A percentile compares a stretch with the other conserved stretches of the same genome.
Evolutionary conservation across 495 filamentous ascomycete species (phyloP).

Genomic region (Trichoderma parareesei): DNA sequence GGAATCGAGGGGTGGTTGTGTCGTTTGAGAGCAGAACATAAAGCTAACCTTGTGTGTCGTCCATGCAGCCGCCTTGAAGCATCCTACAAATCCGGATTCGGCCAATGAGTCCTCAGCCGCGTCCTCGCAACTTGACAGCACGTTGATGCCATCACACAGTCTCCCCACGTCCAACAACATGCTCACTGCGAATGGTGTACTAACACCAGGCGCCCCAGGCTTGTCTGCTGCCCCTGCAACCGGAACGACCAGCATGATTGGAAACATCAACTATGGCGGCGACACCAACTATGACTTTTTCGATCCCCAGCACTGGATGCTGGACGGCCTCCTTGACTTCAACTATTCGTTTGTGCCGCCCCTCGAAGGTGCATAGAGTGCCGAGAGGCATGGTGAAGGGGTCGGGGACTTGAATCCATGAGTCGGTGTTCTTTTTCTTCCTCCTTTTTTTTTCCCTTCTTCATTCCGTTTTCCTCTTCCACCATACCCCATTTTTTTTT

Average conservation of each 20-base stretch:
- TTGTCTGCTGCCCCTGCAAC: slow-evolving; percentile 37
- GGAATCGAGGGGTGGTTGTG: not conserved
- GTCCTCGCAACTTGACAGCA: slow-evolving; percentile 51
- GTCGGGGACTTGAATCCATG: not conserved
- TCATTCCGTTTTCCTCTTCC: not conserved
- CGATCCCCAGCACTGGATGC: slow-evolving; percentile 84
- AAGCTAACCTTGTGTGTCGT: slow-evolving; percentile 26
- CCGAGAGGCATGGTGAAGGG: not conserved
- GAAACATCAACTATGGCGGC: slow-evolving; percentile 48
- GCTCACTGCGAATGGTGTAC: slow-evolving; percentile 34
- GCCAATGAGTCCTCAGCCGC: slow-evolving; percentile 64
- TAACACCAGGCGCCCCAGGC: slow-evolving; percentile 37
- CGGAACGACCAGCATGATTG: slow-evolving; percentile 28
- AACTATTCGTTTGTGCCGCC: slow-evolving; percentile 53
- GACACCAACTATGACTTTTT: slow-evolving; percentile 72
- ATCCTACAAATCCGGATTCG: slow-evolving; percentile 80
- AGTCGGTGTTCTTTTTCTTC: slow-evolving; percentile 3
- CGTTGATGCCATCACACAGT: slow-evolving; percentile 36
- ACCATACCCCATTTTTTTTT: not conserved
- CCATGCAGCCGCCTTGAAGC: slow-evolving; percentile 54
- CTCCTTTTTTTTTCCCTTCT: not conserved
- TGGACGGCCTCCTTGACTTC: slow-evolving; percentile 76
- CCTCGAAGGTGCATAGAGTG: slow-evolving; percentile 36
- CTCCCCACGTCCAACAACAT: slow-evolving; percentile 23
- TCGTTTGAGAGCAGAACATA: slow-evolving; percentile 17